Conservation (phyloP, 208 protist genomes). For the Balamuthia mandrillaris region DNA sequence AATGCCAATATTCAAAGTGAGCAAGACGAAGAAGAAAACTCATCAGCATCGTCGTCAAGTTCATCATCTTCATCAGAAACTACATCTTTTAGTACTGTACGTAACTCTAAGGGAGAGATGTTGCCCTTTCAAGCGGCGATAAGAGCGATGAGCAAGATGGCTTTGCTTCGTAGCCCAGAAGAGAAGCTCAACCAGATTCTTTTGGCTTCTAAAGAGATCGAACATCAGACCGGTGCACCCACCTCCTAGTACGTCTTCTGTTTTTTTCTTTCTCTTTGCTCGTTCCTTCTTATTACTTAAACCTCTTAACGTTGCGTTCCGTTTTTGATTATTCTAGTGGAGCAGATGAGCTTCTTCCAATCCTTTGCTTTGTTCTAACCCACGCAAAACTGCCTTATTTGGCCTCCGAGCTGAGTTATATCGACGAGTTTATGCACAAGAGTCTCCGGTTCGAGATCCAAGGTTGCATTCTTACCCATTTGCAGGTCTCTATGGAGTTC, state of each 20-base stretch:
- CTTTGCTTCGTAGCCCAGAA: background rate
- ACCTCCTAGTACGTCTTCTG: background rate
- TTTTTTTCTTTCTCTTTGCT: no score
- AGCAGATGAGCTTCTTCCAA: background rate
- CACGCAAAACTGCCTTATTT: background rate
- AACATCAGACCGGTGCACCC: background rate
- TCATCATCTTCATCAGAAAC: no score
- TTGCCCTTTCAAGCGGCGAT: conserved; percentile 1
- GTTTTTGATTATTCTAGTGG: background rate
- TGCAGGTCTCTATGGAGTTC: conserved; percentile 1
- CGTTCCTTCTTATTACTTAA: background rate
- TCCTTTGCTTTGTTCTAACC: background rate
- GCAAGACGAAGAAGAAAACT: no score
- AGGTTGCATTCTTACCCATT: conserved; percentile 7
- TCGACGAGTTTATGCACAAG: conserved; percentile 24
- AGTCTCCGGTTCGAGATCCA: conserved; percentile 8
- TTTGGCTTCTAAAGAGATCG: conserved; percentile 10
- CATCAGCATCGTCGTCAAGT: no score
- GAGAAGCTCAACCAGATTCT: background rate
- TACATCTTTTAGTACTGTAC: background rate
- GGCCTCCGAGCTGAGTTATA: background rate
- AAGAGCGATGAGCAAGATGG: background rate
- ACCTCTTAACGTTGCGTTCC: background rate
- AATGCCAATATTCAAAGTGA: no score
- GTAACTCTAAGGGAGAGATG: background rate